Conservation (phyloP, 768 basidiomycete species). For the Tricholoma bakamatsutake region DNA sequence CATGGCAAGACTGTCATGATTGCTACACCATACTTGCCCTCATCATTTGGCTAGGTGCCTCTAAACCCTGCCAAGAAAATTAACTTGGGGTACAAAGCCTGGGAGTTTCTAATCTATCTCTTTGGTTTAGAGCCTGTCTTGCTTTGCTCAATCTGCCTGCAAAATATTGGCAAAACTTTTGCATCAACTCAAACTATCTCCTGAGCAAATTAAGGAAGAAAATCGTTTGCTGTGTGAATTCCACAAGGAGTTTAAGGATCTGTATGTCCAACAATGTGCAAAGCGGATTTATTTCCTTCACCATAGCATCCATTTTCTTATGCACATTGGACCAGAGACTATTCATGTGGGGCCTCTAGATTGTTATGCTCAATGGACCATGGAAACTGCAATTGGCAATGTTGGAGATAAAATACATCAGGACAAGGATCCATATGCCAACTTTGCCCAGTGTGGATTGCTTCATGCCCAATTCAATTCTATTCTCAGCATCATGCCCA, state of each 20-base stretch:
- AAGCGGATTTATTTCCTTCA: conserved; percentile 1
- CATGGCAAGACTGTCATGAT: too few relatives aligned
- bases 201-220: background rate
- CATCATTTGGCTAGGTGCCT: too few relatives aligned
- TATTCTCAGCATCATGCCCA: conserved; percentile 12
- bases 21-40: too few relatives aligned
- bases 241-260: background rate
- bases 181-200: too few relatives aligned
- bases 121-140: conserved; percentile 22
- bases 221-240: too few relatives aligned
- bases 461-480: background rate
- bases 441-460: conserved; percentile 5
- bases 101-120: too few relatives aligned
- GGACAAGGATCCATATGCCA: conserved; percentile 12
- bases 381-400: too few relatives aligned
- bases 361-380: too few relatives aligned
- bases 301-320: too few relatives aligned
- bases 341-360: background rate
- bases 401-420: too few relatives aligned
- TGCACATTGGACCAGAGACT: background rate
- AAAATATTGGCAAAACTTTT: conserved; percentile 19
- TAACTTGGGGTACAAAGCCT: too few relatives aligned
- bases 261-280: background rate
- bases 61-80: too few relatives aligned
- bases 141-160: conserved; percentile 19